These are phyloP conservation scores for Blastomyces percursus DNA, from an alignment of 2,329 filamentous ascomycete species.

Conservation along the genomic window DNA sequence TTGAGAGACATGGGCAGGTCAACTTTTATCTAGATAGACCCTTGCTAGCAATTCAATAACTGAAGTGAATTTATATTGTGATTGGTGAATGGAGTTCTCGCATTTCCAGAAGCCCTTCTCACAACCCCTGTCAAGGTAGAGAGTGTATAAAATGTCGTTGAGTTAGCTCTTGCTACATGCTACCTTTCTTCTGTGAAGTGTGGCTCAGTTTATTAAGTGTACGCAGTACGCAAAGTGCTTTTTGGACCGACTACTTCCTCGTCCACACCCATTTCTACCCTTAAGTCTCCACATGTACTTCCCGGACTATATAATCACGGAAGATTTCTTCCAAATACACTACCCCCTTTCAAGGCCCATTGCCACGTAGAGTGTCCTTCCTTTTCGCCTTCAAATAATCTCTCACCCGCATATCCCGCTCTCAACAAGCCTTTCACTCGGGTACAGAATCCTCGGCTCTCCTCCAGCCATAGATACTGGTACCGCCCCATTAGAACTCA, in stretches of 20 bases:
- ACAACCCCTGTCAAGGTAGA: background rate
- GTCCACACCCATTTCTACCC: background rate
- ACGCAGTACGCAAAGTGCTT: too few species aligned
- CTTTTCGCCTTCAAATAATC: too few species aligned
- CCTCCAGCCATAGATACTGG: slow-evolving; percentile 16
- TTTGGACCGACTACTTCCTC: background rate
- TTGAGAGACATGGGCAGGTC: background rate
- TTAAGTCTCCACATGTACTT: background rate
- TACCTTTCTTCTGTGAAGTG: too few species aligned
- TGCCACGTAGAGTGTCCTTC: background rate
- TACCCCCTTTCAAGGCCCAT: background rate
- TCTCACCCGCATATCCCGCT: slow-evolving; percentile 15
- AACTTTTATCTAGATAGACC: background rate
- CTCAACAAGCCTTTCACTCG: slow-evolving; percentile 14
- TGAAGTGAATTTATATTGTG: background rate
- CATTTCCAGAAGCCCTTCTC: background rate
- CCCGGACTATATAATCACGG: background rate
- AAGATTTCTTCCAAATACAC: background rate
- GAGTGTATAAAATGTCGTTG: background rate
- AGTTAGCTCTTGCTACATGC: too few species aligned
- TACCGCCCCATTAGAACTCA: slow-evolving; percentile 14
- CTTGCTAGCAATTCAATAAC: background rate
- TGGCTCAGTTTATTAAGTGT: too few species aligned
- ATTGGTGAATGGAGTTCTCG: too few species aligned
- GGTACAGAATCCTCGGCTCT: slow-evolving; percentile 18